These are phyloP conservation scores for Pontederia crassipes DNA, from an alignment of 176 grass and related monocot genomes.

Conservation along the genomic window DNA sequence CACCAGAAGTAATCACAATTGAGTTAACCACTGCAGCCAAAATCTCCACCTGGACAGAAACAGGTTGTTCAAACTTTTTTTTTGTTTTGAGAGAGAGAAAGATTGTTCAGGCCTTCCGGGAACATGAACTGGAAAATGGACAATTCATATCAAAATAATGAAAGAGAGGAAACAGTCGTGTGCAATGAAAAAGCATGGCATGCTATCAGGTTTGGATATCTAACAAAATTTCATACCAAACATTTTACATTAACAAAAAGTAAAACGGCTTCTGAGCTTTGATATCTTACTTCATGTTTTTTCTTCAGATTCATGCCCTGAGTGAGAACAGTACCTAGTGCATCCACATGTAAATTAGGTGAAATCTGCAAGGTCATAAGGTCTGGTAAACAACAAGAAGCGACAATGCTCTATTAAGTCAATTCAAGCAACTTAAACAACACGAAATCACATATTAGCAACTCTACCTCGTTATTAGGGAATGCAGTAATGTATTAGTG, in stretches of 20 bases:
- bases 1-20: slow-evolving; percentile 33
- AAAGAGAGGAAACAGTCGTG: not conserved
- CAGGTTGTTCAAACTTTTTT: not conserved
- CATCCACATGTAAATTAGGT: slow-evolving; percentile 35
- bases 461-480: too few relatives aligned
- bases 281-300: slow-evolving; percentile 83
- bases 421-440: not conserved
- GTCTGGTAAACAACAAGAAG: not conserved
- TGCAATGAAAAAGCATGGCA: not conserved
- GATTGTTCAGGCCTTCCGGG: too few relatives aligned
- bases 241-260: not conserved
- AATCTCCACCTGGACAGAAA: slow-evolving; percentile 52
- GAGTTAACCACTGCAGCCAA: slow-evolving; percentile 46
- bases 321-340: slow-evolving; percentile 70
- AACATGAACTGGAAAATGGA: slow-evolving; percentile 2
- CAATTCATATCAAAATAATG: not conserved
- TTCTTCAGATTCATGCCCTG: slow-evolving; percentile 98
- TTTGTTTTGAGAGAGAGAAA: too few relatives aligned
- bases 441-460: too few relatives aligned
- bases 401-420: not conserved
- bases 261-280: not conserved
- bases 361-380: slow-evolving; percentile 37
- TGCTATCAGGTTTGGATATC: not conserved
- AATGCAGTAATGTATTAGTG: too few relatives aligned
- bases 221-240: not conserved